phyloP scores from a whole-genome alignment of 441 rosid genomes.

The Gossypium davidsonii region DNA sequence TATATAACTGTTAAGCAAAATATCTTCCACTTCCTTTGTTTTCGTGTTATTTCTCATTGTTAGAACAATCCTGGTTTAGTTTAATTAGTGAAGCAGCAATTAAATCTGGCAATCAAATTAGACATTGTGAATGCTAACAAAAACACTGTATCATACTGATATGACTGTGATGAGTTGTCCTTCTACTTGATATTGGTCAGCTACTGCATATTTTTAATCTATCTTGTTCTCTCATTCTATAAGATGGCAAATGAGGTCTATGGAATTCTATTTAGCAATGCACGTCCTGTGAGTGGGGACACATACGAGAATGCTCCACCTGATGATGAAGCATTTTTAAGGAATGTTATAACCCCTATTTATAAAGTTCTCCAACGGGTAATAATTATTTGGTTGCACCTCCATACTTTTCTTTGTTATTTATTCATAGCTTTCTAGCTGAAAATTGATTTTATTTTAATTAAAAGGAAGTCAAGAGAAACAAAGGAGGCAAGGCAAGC shows the following conservation, averaged over 20 bases:
- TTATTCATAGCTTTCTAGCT: constrained; percentile 8
- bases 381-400: constrained; percentile 18
- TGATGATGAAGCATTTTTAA: constrained; percentile 80
- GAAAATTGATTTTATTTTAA: constrained; percentile 23
- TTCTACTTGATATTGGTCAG: not conserved
- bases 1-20: not conserved
- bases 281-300: constrained; percentile 58
- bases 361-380: constrained; percentile 76
- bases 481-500: constrained; percentile 77
- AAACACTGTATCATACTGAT: constrained; percentile 1
- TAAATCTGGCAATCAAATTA: not conserved
- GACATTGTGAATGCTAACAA: constrained; percentile 1
- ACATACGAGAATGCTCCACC: constrained; percentile 39
- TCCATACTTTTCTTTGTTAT: not conserved
- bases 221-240: constrained; percentile 21
- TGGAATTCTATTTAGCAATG: constrained; percentile 56
- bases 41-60: not conserved
- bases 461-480: constrained; percentile 76
- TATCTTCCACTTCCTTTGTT: not conserved
- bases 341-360: constrained; percentile 73
- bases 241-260: constrained; percentile 81
- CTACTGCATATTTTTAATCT: constrained; percentile 8
- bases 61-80: not conserved
- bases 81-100: not conserved
- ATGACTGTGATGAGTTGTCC: not conserved